Percentiles rank a stretch among this genome's conserved stretches.
Conservation (phyloP, 768 basidiomycete species). For the Chalciporus pseudorubinellus region DNA sequence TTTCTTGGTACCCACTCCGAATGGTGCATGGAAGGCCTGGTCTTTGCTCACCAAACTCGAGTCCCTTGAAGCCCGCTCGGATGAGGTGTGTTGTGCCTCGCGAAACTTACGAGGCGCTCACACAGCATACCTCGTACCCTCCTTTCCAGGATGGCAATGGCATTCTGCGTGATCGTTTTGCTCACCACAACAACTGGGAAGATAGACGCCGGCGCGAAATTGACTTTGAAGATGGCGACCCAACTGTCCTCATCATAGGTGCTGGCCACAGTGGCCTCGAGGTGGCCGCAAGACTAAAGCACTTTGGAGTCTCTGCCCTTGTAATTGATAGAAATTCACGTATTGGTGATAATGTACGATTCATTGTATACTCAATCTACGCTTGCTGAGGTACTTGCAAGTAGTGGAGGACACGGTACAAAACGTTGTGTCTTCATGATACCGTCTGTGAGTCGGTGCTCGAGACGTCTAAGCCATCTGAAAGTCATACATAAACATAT, state of each 20-base stretch:
- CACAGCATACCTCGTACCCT: neutral
- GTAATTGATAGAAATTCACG: conserved; percentile 50
- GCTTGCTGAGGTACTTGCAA: conserved; percentile 3
- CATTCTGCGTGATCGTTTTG: conserved; percentile 36
- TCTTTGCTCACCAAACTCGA: conserved; percentile 59
- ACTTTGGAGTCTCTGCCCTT: conserved; percentile 50
- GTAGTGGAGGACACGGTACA: conserved; percentile 56
- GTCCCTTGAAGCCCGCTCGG: conserved; percentile 50
- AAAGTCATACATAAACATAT: conserved; percentile 16
- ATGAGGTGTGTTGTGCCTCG: too few species aligned
- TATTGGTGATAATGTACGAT: conserved; percentile 45
- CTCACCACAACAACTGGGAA: conserved; percentile 52
- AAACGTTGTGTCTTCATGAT: conserved; percentile 53
- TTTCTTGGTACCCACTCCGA: conserved; percentile 44
- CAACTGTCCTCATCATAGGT: conserved; percentile 60
- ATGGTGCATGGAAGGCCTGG: conserved; percentile 55
- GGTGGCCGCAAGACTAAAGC: conserved; percentile 59
- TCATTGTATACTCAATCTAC: neutral
- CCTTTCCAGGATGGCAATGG: conserved; percentile 36
- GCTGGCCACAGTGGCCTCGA: conserved; percentile 66
- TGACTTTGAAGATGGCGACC: conserved; percentile 46
- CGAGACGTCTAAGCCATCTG: conserved; percentile 4
- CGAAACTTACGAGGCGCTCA: conserved; percentile 1
- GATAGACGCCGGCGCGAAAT: conserved; percentile 39
- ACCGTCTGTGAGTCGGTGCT: conserved; percentile 39